Evolutionary conservation across 306 rosid genomes (phyloP), one percentile per base, ranked within the genome.

Genomic region (Styphnolobium japonicum): DNA sequence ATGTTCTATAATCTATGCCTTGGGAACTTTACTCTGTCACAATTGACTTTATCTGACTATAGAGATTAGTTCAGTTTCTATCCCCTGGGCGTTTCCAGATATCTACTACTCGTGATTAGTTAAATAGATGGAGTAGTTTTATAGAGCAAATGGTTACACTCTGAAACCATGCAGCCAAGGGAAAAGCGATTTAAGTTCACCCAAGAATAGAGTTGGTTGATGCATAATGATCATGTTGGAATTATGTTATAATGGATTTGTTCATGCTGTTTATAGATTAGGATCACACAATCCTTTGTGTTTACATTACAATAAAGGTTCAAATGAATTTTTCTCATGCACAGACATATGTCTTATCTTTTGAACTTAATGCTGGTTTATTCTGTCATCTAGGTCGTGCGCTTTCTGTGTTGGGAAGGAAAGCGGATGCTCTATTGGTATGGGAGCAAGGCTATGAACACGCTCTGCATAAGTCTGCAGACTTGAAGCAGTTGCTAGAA

Each of bases 381-480:
- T 80, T 79, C 27, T 65, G 68, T 70, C 39, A 22, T 85, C 34
- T 67, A 95, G 99, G 99, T 77, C 82, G 67, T 72, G 99, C 98
- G 4, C 80, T 90, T 83, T 86, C 88, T 66, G 83, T 89, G 4
- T 40, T 95, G 88, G 98, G 99, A 83, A 88, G 89, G 92, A 90
- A 86, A 85, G 89, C 82, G 11, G 97, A 92, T 77, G 97, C 99
- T 42, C 64, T 93, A 31, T 79, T 85, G 82, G 90, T 87, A n/a
- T 95, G 96, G 99, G 94, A 91, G 87, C 88, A 86, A 89, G 99
- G 99, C 52, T 86, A 88, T 79, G 93, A 89, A 66, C 91, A 84
- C 49, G 98, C 96, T 57, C 64, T 90, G 71, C 46, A 74, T 84
- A 90, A 86, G 81, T 85, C 93, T 83, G 81, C 97, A 45, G 99